phyloP scores from a whole-genome alignment of 2,329 filamentous ascomycete species.

The Mycosphaerella sp. region DNA sequence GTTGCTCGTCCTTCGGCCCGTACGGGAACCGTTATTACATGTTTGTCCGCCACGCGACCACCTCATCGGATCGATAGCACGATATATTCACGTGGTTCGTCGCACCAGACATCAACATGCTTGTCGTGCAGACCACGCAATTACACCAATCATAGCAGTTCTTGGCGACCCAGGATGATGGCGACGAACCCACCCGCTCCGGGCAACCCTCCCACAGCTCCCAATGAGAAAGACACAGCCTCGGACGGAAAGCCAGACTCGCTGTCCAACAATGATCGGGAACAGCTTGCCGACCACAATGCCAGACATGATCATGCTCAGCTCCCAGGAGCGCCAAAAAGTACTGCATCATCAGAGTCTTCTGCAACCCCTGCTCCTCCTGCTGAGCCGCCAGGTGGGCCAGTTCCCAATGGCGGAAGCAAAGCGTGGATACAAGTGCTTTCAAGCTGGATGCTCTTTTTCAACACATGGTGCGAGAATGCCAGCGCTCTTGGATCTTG shows the following conservation, averaged over 20 bases:
- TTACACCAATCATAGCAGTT: too few relatives aligned
- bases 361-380: background rate
- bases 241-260: background rate
- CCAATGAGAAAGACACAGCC: background rate
- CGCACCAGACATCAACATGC: too few relatives aligned
- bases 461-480: slow-evolving; percentile 40
- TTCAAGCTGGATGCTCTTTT: slow-evolving; percentile 43
- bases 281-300: background rate
- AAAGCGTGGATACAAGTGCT: slow-evolving; percentile 45
- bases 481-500: background rate
- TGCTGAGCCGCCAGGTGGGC: slow-evolving; percentile 1
- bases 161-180: background rate
- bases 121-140: too few relatives aligned
- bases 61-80: too few relatives aligned
- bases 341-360: too few relatives aligned
- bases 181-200: background rate
- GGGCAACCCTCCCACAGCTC: background rate
- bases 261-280: background rate
- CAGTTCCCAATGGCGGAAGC: slow-evolving; percentile 37
- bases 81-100: too few relatives aligned
- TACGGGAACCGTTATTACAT: too few relatives aligned
- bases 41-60: too few relatives aligned
- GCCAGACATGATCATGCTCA: background rate
- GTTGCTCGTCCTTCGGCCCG: background rate
- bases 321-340: background rate